A percentile compares a stretch with the other conserved stretches of the same genome.
Evolutionary conservation across 2,329 filamentous ascomycete species (phyloP).

Genomic region (Pseudogymnoascus sp.): DNA sequence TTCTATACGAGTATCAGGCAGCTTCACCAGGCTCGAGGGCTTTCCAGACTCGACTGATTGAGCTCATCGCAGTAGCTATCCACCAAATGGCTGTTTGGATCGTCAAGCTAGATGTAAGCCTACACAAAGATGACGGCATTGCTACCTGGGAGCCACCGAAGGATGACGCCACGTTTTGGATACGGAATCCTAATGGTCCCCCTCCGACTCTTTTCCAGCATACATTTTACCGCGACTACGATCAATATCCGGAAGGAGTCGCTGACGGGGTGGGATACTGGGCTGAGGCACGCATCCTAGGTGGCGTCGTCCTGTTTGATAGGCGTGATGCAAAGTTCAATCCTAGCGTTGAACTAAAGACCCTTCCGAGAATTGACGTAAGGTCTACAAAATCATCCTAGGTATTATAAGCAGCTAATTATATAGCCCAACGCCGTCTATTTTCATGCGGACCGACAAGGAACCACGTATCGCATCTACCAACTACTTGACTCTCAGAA

Average conservation of each 20-base stretch:
- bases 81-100: conserved; percentile 27
- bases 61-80: conserved; percentile 25
- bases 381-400: too few relatives aligned
- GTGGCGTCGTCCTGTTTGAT: conserved; percentile 28
- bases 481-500: conserved; percentile 17
- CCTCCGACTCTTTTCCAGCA: conserved; percentile 26
- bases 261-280: conserved; percentile 26
- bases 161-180: conserved; percentile 8
- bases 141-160: conserved; percentile 20
- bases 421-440: conserved; percentile 10
- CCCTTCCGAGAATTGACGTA: background rate
- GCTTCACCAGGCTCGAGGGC: conserved; percentile 12
- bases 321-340: background rate
- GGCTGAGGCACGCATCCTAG: conserved; percentile 26
- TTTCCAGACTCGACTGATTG: conserved; percentile 28
- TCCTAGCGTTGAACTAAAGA: background rate
- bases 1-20: conserved; percentile 22
- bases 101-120: conserved; percentile 17
- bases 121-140: conserved; percentile 23
- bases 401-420: background rate
- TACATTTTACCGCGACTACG: conserved; percentile 20
- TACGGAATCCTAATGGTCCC: conserved; percentile 1
- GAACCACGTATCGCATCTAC: conserved; percentile 19
- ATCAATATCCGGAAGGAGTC: conserved; percentile 27
- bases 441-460: conserved; percentile 14